These are phyloP conservation scores for Pezicula rhizophila DNA, from an alignment of 2,329 filamentous ascomycete species.

Conservation along the genomic window DNA sequence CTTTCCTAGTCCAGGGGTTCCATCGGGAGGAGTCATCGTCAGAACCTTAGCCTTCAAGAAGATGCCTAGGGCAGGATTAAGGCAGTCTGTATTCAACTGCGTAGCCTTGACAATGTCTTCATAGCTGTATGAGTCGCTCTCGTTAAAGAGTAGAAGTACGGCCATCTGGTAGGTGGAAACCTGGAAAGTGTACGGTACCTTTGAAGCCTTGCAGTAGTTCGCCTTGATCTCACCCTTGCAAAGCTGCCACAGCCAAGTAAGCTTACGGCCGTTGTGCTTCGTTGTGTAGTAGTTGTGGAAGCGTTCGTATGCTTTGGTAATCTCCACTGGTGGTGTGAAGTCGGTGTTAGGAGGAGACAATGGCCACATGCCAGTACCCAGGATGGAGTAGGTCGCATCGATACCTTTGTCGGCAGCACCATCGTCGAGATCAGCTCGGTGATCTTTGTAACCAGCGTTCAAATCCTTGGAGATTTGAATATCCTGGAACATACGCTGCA, in stretches of 20 bases:
- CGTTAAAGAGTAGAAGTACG: conserved; percentile 90
- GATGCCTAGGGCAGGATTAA: conserved; percentile 81
- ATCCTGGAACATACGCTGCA: conserved; percentile 99
- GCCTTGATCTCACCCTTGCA: conserved; percentile 96
- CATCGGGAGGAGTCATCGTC: conserved; percentile 61
- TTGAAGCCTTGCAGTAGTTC: conserved; percentile 82
- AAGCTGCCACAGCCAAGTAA: conserved; percentile 97
- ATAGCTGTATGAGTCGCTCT: conserved; percentile 77
- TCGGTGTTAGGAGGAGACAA: conserved; percentile 79
- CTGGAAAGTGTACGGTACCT: conserved; percentile 92
- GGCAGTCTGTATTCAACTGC: conserved; percentile 69
- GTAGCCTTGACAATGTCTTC: conserved; percentile 82
- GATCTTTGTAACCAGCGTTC: conserved; percentile 81
- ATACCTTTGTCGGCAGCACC: conserved; percentile 61
- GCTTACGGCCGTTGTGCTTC: conserved; percentile 93
- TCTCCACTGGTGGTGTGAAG: conserved; percentile 80
- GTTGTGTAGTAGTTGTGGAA: conserved; percentile 90
- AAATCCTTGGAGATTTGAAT: conserved; percentile 99
- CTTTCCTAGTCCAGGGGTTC: conserved; percentile 72
- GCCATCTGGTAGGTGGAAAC: conserved; percentile 99
- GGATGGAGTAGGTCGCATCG: conserved; percentile 85
- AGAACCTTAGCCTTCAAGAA: conserved; percentile 92
- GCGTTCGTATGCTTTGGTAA: conserved; percentile 80
- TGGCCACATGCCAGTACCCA: conserved; percentile 97
- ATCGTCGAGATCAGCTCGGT: conserved; percentile 58